These are phyloP conservation scores for Astragalus glycyphyllos DNA, from an alignment of 306 rosid species.

Conservation along the genomic window DNA sequence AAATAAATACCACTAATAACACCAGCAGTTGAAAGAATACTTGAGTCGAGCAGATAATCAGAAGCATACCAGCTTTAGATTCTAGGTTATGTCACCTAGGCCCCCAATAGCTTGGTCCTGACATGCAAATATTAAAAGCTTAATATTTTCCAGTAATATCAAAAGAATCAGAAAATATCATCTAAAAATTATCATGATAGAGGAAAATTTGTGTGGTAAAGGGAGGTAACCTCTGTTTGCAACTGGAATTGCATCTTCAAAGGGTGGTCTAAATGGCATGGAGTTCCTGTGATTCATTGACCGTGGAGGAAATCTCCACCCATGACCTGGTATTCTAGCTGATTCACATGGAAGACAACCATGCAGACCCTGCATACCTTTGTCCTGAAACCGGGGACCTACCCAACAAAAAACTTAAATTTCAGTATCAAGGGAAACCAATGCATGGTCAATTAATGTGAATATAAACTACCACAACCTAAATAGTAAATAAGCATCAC, in stretches of 20 bases:
- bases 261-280: conserved; percentile 78
- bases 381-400: conserved; percentile 77
- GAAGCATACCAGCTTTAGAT: conserved; percentile 47
- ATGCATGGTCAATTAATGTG: conserved; percentile 4
- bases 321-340: conserved; percentile 66
- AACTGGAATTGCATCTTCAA: conserved; percentile 76
- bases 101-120: conserved; percentile 87
- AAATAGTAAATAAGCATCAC: background rate
- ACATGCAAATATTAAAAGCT: conserved; percentile 42
- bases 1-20: conserved; percentile 30
- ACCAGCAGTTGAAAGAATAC: background rate
- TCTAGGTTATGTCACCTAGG: conserved; percentile 64
- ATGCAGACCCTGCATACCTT: conserved; percentile 60
- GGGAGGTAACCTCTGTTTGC: conserved; percentile 64
- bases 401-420: conserved; percentile 28
- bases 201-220: conserved; percentile 2
- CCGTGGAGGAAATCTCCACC: conserved; percentile 82
- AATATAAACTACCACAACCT: conserved; percentile 24
- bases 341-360: conserved; percentile 82
- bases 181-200: background rate
- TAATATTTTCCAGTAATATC: conserved; percentile 1
- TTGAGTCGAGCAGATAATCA: background rate
- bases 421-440: conserved; percentile 30
- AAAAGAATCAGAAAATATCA: background rate
- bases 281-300: conserved; percentile 69